Evolutionary conservation across 345 rosid species (phyloP), one percentile per base, ranked within the genome.

Genomic region (Psidium guajava): DNA sequence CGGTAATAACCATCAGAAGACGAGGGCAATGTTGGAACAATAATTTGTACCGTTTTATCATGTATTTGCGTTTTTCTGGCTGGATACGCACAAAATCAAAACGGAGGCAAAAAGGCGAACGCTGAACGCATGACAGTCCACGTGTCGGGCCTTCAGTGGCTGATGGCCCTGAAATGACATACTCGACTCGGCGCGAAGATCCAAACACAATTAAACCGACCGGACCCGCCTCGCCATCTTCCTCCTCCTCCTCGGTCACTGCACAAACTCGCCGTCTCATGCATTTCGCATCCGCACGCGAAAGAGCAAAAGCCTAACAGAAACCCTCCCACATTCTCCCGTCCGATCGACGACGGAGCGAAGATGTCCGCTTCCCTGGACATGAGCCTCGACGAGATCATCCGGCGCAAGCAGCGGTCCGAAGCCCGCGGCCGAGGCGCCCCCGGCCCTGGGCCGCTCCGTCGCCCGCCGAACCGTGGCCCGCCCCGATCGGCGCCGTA

Each of bases 361-460:
- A 84, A 86, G 80, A 93, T 93, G 93, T 84, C 93, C 36, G 80
- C 73, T 81, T 85, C 89, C 54, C 86, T 92, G 83, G 92, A 92
- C 81, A 88, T 91, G 93, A 88, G 93, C 42, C 94, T 93, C 83
- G 95, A 93, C 64, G 94, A 93, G 24, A 89, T 93, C 88, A 90
- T 92, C 87, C 89, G 86, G 82, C 88, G 54, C 73, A 91, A 86
- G 80, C 83, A 32, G 81, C 86, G 89, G 85, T 81, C 87, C 28
- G 90, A 88, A 4, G 75, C 57, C 44, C 85, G 4, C n/a, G 51
- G 64, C 84, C 21, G 28, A 11, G 40, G 27, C 25, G 15, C 32
- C 73, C 51, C 59, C 21, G 53, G 32, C 20, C 28, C 51, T 3
- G 86, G 83, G 55, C 87, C 84, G 28, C 24, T 77, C 57, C 83